Evolutionary conservation across 2,329 filamentous ascomycete species (phyloP), one percentile per base, ranked within the genome.

Genomic region (Penicillium paneum): DNA sequence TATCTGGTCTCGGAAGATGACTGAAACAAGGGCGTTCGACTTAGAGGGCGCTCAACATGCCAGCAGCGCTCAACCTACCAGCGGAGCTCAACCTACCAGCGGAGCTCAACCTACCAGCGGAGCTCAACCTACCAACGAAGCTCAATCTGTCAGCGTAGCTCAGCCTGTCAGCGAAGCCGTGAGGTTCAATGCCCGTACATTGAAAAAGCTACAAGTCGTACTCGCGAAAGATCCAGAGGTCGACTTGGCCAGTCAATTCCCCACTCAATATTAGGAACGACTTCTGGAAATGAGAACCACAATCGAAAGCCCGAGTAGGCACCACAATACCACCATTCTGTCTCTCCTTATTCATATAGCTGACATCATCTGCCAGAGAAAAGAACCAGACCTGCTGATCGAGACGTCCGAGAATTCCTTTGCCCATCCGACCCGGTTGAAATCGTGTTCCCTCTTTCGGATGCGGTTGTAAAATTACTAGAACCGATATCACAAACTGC

Each of bases 101-200:
- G 64, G 56, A 60, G 63, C 63, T n/a, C n/a, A n/a, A n/a, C n/a
- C n/a, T n/a, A n/a, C n/a, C n/a, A n/a, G n/a, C n/a, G n/a, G n/a
- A n/a, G 15, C 46, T 34, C 28, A 41, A 24, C 34, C 1, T 24
- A 5, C 21, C 21, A n/a, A n/a, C n/a, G n/a, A n/a, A n/a, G n/a
- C n/a, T 21, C 21, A 4, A 4, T 4, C 29, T 41, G 8, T 46
- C 31, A 29, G 32, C 44, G 51, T 3, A 21, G 4, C n/a, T n/a
- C n/a, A 60, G 36, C 63, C 63, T n/a, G n/a, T n/a, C n/a, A 24
- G 21, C 13, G 64, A 57, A 60, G 63, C 63, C 31, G 55, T 56
- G 42, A 56, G 52, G 38, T 66, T 67, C 54, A 67, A 68, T 49
- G 49, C 44, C 24, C 60, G 60, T 57, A 61, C 53, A 8, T 52